Evolutionary conservation across 164 flowering plant species (phyloP).

Genomic region (Nymphaea colorata): DNA sequence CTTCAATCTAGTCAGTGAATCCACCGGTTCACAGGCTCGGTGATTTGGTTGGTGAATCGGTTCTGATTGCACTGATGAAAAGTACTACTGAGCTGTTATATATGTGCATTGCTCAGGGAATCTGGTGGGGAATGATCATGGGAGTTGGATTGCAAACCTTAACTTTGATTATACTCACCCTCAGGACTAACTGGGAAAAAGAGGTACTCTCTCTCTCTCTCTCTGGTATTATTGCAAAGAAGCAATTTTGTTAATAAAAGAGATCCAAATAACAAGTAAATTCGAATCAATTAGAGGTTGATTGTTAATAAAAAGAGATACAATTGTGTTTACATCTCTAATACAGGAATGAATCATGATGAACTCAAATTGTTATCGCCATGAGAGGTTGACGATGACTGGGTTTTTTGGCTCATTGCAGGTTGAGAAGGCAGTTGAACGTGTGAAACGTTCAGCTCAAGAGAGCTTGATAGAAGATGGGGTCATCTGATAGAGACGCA

Average conservation of each 20-base stretch:
- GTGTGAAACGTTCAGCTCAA: slow-evolving; percentile 28
- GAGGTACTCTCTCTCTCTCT: slow-evolving; percentile 28
- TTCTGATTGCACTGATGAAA: not conserved
- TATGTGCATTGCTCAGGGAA: slow-evolving; percentile 28
- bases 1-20: not conserved
- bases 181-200: slow-evolving; percentile 50
- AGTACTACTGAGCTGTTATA: not conserved
- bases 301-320: not conserved
- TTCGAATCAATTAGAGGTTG: not conserved
- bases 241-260: too few species aligned
- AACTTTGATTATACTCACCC: slow-evolving; percentile 41
- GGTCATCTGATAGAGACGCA: not conserved
- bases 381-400: not conserved
- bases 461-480: slow-evolving; percentile 12
- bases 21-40: not conserved
- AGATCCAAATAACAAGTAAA: not conserved
- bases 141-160: slow-evolving; percentile 55
- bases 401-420: slow-evolving; percentile 6
- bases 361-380: not conserved
- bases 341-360: too few species aligned
- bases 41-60: not conserved
- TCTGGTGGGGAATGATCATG: slow-evolving; percentile 73
- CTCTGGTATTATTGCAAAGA: not conserved
- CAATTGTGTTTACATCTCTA: not conserved
- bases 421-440: slow-evolving; percentile 42